These are phyloP conservation scores for Fusarium citri DNA, from an alignment of 2,329 filamentous ascomycete genomes.

Conservation along the genomic window DNA sequence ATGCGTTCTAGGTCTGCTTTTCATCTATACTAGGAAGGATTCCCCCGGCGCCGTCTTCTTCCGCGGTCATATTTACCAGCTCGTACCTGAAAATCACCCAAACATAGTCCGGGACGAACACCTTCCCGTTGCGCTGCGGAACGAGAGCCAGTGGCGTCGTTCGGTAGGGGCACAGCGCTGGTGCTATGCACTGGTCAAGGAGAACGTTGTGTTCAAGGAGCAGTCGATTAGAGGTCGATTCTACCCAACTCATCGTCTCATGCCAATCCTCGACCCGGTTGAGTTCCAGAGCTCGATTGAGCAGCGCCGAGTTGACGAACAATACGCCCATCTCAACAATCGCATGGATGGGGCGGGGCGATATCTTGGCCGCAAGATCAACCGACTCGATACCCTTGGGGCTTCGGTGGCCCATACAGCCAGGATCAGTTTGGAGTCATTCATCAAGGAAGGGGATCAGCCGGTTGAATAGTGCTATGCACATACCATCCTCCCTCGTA, in stretches of 20 bases:
- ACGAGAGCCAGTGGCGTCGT: conserved; percentile 56
- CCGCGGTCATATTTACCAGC: conserved; percentile 55
- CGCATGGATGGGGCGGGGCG: conserved; percentile 57
- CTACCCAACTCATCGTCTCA: conserved; percentile 66
- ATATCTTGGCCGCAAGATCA: conserved; percentile 57
- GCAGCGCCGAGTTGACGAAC: conserved; percentile 57
- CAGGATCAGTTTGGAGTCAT: conserved; percentile 51
- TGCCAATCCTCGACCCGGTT: conserved; percentile 60
- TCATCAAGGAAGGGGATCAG: conserved; percentile 51
- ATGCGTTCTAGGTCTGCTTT: conserved; percentile 54
- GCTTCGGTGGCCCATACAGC: conserved; percentile 54
- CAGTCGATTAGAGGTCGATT: conserved; percentile 65
- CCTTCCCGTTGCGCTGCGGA: conserved; percentile 56
- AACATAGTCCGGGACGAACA: conserved; percentile 52
- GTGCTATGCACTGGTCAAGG: conserved; percentile 57
- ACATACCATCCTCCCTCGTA: conserved; percentile 1
- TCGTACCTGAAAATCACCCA: conserved; percentile 47
- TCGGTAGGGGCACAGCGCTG: conserved; percentile 49
- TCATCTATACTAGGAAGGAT: conserved; percentile 54
- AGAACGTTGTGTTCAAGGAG: conserved; percentile 62
- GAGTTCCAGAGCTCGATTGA: conserved; percentile 54
- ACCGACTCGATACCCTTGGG: conserved; percentile 58
- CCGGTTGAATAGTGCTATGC: conserved; percentile 20
- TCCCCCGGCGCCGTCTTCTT: conserved; percentile 54
- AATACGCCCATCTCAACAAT: conserved; percentile 64